A percentile compares a stretch with the other conserved stretches of the same genome.
Evolutionary conservation across 1,284 basidiomycete species (phyloP).

Genomic region (Singerocomus inundabilis): DNA sequence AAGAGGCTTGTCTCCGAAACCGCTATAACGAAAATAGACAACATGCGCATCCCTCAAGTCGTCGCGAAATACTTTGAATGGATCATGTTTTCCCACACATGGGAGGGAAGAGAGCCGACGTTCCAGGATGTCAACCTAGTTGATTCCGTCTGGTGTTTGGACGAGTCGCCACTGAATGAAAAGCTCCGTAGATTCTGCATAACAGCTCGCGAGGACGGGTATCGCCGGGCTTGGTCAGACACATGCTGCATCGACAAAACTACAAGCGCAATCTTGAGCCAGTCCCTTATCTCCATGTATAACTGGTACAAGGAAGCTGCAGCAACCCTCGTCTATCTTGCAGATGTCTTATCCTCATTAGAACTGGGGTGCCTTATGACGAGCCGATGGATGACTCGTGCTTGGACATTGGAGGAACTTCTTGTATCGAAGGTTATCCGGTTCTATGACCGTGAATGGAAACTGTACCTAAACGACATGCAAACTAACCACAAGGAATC

Average conservation of each 20-base stretch:
- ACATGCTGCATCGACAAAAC: constrained; percentile 11
- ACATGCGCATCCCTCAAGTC: background rate
- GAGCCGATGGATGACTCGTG: constrained; percentile 17
- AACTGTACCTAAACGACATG: too few species aligned
- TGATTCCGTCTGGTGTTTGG: constrained; percentile 11
- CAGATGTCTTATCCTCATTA: background rate
- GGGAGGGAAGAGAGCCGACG: constrained; percentile 12
- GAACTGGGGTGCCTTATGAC: background rate
- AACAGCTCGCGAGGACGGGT: background rate
- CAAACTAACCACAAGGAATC: too few species aligned
- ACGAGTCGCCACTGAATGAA: background rate
- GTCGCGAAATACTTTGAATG: constrained; percentile 17
- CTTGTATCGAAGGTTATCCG: constrained; percentile 10
- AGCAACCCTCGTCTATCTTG: constrained; percentile 5
- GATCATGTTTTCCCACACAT: constrained; percentile 22
- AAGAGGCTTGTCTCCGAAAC: background rate
- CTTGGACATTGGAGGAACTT: constrained; percentile 18
- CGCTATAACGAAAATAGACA: too few species aligned
- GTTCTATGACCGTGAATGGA: constrained; percentile 9
- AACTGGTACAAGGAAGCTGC: constrained; percentile 15
- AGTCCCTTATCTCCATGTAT: constrained; percentile 13
- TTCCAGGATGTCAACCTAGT: constrained; percentile 8
- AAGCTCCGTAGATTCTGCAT: constrained; percentile 12
- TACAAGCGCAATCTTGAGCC: background rate
- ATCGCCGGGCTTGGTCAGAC: constrained; percentile 11